Evolutionary conservation across 306 rosid genomes (phyloP).

Genomic region (Abrus pulchellus): DNA sequence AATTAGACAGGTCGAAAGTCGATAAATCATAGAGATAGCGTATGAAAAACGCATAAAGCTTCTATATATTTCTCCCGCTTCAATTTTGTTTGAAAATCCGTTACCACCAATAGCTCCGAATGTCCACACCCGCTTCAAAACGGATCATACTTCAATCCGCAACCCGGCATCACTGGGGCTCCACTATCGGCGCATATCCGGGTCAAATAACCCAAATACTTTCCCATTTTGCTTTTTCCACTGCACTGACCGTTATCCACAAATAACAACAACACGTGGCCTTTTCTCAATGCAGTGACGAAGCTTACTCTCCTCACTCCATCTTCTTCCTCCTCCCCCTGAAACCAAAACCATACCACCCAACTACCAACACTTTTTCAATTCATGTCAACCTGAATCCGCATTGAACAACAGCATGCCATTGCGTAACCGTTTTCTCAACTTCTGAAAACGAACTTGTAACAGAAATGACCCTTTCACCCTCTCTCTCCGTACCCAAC

Average conservation of each 20-base stretch:
- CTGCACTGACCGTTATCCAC: conserved; percentile 64
- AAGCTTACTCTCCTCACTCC: background rate
- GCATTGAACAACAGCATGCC: conserved; percentile 2
- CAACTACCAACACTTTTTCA: background rate
- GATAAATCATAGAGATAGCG: background rate
- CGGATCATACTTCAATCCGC: background rate
- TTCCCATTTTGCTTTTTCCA: background rate
- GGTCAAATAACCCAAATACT: conserved; percentile 42
- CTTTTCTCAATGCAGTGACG: conserved; percentile 49
- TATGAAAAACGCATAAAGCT: background rate
- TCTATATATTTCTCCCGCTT: conserved; percentile 46
- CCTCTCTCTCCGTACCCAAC: conserved; percentile 60
- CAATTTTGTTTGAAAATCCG: conserved; percentile 51
- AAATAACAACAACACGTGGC: conserved; percentile 74
- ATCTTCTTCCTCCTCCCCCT: conserved; percentile 31
- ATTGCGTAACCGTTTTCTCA: conserved; percentile 22
- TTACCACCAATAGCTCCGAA: conserved; percentile 41
- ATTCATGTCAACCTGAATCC: background rate
- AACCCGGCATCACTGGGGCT: background rate
- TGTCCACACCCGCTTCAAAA: conserved; percentile 35
- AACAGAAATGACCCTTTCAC: conserved; percentile 63
- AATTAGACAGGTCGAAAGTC: too few relatives aligned
- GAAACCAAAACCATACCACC: background rate
- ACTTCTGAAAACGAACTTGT: conserved; percentile 51
- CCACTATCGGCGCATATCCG: background rate